Evolutionary conservation across 441 rosid genomes (phyloP).

Genomic region (Sinapis alba): DNA sequence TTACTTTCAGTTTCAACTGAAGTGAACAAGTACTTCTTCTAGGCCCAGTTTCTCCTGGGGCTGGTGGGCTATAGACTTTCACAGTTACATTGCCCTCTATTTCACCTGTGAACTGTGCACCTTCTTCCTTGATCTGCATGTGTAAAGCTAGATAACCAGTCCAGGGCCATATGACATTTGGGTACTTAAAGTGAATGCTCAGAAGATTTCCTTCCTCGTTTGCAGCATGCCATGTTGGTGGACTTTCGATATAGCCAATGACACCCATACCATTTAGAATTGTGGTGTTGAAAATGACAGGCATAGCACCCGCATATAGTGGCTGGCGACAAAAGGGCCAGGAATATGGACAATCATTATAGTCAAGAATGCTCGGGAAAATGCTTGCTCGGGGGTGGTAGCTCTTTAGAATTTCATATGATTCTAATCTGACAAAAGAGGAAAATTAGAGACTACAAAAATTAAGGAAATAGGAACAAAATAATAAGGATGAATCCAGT

Average conservation of each 20-base stretch:
- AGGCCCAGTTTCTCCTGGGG: constrained; percentile 64
- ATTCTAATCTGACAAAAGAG: constrained; percentile 83
- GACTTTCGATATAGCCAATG: constrained; percentile 76
- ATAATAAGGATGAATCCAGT: constrained; percentile 6
- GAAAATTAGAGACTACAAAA: constrained; percentile 37
- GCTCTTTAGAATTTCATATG: constrained; percentile 89
- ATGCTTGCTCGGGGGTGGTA: constrained; percentile 93
- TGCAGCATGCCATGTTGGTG: constrained; percentile 93
- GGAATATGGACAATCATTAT: constrained; percentile 90
- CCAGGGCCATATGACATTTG: constrained; percentile 97
- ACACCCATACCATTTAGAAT: constrained; percentile 98
- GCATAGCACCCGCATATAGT: constrained; percentile 97
- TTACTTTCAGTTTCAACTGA: constrained; percentile 81
- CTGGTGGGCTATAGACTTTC: constrained; percentile 72
- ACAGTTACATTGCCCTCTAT: constrained; percentile 89
- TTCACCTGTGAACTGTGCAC: constrained; percentile 78
- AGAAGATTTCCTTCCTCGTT: constrained; percentile 91
- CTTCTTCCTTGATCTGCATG: constrained; percentile 99
- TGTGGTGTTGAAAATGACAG: constrained; percentile 86
- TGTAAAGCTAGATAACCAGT: constrained; percentile 94
- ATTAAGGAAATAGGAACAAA: constrained; percentile 5
- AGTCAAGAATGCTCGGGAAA: constrained; percentile 89
- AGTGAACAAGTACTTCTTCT: constrained; percentile 76
- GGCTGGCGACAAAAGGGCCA: constrained; percentile 99
- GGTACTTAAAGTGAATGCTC: constrained; percentile 80